A percentile compares a stretch with the other conserved stretches of the same genome.
Evolutionary conservation across 257 asterid genomes (phyloP).

Genomic region (Cinchona pubescens): DNA sequence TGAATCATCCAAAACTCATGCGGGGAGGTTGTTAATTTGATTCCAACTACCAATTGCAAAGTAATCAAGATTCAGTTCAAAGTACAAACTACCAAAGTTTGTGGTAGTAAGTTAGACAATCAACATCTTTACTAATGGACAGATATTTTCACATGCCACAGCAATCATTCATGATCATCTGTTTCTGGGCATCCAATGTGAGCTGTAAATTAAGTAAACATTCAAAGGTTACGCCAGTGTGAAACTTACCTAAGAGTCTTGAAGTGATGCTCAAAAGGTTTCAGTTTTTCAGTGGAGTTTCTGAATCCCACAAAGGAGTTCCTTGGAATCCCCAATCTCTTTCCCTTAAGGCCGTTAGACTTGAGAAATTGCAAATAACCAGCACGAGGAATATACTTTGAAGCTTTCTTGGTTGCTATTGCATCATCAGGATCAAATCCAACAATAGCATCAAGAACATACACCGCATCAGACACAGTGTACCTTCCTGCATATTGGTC

Average conservation of each 20-base stretch:
- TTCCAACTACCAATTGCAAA: background rate
- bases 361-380: conserved; percentile 48
- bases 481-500: conserved; percentile 54
- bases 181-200: background rate
- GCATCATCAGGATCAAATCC: conserved; percentile 45
- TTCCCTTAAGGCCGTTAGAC: conserved; percentile 37
- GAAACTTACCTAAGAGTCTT: conserved; percentile 30
- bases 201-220: background rate
- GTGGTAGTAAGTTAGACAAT: background rate
- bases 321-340: conserved; percentile 42
- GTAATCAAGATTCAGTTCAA: background rate
- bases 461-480: conserved; percentile 45
- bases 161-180: background rate
- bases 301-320: conserved; percentile 26
- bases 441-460: conserved; percentile 50
- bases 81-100: background rate
- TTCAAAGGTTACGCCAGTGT: background rate
- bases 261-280: conserved; percentile 29
- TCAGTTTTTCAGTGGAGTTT: background rate
- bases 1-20: background rate
- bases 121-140: background rate
- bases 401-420: conserved; percentile 30
- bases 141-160: background rate
- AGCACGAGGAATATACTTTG: conserved; percentile 33
- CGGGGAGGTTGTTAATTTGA: background rate